A percentile compares a stretch with the other conserved stretches of the same genome.
Conservation (phyloP, 2,329 filamentous ascomycete genomes). For the Fusarium sp. region DNA sequence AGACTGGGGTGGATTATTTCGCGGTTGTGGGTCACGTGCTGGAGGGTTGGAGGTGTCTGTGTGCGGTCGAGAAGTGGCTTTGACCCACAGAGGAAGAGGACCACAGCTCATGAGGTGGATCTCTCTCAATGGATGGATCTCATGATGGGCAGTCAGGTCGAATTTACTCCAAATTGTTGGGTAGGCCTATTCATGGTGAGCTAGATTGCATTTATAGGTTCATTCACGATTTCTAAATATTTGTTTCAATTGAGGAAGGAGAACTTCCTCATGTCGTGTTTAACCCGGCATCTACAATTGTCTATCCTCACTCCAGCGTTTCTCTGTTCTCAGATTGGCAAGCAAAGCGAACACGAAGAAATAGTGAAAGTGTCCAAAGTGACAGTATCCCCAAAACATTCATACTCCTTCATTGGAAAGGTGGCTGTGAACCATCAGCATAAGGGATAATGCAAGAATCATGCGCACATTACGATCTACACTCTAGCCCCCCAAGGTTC, state of each 20-base stretch:
- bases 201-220: background rate
- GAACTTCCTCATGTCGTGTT: background rate
- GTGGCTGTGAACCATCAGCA: background rate
- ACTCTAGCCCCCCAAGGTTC: background rate
- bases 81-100: background rate
- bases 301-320: background rate
- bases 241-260: background rate
- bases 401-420: background rate
- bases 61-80: slow-evolving; percentile 2
- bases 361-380: background rate
- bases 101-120: background rate
- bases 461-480: slow-evolving; percentile 31
- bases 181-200: background rate
- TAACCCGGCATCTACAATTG: background rate
- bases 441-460: background rate
- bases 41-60: slow-evolving; percentile 35
- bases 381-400: background rate
- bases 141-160: background rate
- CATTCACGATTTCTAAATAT: background rate
- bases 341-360: background rate
- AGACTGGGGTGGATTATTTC: slow-evolving; percentile 30
- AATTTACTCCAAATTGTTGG: background rate
- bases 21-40: slow-evolving; percentile 47
- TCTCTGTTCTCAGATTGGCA: background rate
- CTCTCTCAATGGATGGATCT: background rate